Evolutionary conservation across 495 filamentous ascomycete genomes (phyloP).

Genomic region (Neurospora pannonica): DNA sequence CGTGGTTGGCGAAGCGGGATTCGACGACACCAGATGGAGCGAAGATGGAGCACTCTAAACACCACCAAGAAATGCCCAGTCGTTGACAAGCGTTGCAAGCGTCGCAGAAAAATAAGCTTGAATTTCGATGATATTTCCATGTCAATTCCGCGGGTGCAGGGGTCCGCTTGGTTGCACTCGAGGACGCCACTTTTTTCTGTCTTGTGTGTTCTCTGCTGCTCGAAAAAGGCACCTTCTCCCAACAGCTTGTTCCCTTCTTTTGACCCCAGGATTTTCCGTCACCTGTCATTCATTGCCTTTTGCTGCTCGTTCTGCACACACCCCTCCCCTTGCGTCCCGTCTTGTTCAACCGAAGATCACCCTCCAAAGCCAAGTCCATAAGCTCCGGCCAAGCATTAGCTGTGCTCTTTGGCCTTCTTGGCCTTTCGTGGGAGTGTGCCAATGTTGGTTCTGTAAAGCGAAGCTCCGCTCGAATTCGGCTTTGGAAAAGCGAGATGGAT

Average conservation of each 20-base stretch:
- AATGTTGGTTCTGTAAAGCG: background rate
- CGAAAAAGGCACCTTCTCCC: background rate
- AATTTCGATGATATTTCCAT: constrained; percentile 21
- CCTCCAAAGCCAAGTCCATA: background rate
- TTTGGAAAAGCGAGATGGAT: background rate
- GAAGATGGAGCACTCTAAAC: background rate
- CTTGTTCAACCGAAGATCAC: background rate
- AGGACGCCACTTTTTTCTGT: background rate
- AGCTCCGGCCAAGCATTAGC: background rate
- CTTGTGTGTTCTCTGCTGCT: background rate
- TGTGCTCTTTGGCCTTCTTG: background rate
- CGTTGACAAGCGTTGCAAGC: background rate
- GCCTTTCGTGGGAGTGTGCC: background rate
- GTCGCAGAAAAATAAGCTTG: constrained; percentile 26
- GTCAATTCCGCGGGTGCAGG: constrained; percentile 15
- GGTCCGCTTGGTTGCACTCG: constrained; percentile 4
- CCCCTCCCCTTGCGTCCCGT: background rate
- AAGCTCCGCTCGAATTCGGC: background rate
- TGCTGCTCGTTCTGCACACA: background rate
- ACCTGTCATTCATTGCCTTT: background rate
- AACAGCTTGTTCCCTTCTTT: background rate
- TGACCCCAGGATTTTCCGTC: background rate
- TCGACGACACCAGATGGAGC: background rate
- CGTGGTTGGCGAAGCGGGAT: background rate
- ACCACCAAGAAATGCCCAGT: background rate